Conservation (phyloP, 768 basidiomycete species). For the Rhodocollybia butyracea region DNA sequence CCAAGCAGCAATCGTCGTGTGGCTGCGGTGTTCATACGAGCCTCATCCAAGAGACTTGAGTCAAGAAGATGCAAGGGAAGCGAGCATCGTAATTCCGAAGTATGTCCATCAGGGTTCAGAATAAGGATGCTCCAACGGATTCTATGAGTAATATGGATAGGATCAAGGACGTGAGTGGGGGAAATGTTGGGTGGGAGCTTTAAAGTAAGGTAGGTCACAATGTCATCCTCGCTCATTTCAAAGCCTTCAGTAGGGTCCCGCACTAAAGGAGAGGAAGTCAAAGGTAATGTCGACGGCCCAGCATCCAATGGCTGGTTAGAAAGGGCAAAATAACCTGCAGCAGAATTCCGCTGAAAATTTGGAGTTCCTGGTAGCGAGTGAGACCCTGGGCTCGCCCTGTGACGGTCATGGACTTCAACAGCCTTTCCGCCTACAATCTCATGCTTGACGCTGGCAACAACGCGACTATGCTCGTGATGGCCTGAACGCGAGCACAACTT, state of each 20-base stretch:
- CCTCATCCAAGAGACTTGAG: slow-evolving; percentile 67
- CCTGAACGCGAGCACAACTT: slow-evolving; percentile 56
- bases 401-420: slow-evolving; percentile 27
- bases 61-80: slow-evolving; percentile 87
- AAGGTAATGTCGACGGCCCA: slow-evolving; percentile 1
- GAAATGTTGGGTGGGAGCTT: slow-evolving; percentile 57
- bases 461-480: slow-evolving; percentile 56
- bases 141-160: slow-evolving; percentile 73
- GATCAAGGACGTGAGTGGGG: slow-evolving; percentile 73
- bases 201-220: slow-evolving; percentile 59
- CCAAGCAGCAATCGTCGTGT: slow-evolving; percentile 71
- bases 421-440: slow-evolving; percentile 63
- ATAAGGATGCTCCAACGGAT: slow-evolving; percentile 80
- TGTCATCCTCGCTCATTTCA: slow-evolving; percentile 36
- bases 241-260: slow-evolving; percentile 20
- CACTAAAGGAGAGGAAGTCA: not conserved
- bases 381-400: not conserved
- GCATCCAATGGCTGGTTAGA: not conserved
- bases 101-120: slow-evolving; percentile 86
- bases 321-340: slow-evolving; percentile 4
- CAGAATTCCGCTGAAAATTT: slow-evolving; percentile 1
- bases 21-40: slow-evolving; percentile 63
- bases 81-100: slow-evolving; percentile 92
- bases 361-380: slow-evolving; percentile 11
- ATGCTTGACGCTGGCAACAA: slow-evolving; percentile 62